Conservation (phyloP, 2,329 filamentous ascomycete species). For the Phyllosticta citribraziliensis region DNA sequence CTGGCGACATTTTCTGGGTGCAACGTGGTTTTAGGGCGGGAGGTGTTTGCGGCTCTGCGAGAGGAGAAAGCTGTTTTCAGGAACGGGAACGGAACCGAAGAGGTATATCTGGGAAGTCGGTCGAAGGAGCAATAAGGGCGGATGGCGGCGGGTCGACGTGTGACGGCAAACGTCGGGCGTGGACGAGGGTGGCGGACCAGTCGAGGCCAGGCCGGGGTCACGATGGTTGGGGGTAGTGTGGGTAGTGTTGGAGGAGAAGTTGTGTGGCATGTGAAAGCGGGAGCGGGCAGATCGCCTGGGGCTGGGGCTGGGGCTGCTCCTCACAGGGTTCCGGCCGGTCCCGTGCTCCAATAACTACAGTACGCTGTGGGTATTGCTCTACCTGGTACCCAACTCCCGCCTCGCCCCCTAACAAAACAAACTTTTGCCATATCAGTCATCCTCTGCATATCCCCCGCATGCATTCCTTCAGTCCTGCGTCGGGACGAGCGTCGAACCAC, state of each 20-base stretch:
- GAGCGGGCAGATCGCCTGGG: background rate
- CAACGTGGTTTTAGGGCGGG: background rate
- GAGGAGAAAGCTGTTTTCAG: background rate
- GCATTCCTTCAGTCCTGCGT: slow-evolving; percentile 13
- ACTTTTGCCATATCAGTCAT: background rate
- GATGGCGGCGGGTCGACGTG: background rate
- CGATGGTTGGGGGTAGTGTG: background rate
- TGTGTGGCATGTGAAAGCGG: background rate
- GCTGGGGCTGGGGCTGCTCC: background rate
- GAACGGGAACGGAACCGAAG: background rate
- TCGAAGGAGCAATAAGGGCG: background rate
- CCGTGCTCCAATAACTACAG: background rate
- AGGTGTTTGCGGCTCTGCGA: background rate
- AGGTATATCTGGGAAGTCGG: background rate
- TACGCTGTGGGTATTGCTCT: background rate
- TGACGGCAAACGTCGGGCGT: background rate
- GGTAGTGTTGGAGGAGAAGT: too few species aligned
- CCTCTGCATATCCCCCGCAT: background rate
- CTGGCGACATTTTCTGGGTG: background rate
- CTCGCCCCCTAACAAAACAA: background rate
- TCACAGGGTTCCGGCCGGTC: background rate
- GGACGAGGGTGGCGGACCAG: background rate
- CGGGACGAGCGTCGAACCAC: slow-evolving; percentile 30
- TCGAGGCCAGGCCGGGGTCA: background rate
- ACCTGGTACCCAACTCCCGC: background rate